A percentile compares a stretch with the other conserved stretches of the same genome.
phyloP scores from a whole-genome alignment of 176 grass and related monocot species.

The Stipa capillata region DNA sequence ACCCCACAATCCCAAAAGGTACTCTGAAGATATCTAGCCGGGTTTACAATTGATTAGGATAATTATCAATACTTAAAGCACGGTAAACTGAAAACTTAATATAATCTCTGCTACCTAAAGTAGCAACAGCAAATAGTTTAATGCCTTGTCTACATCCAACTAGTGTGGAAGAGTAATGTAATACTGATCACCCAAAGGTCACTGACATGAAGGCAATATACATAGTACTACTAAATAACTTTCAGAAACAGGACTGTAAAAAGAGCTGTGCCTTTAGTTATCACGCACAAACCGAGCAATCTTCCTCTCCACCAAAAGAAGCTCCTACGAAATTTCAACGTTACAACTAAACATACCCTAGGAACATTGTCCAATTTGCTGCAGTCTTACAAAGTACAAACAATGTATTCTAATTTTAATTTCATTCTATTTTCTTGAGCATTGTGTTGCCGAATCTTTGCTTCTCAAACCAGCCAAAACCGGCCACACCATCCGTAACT shows the following conservation, averaged over 20 bases:
- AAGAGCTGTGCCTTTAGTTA: not conserved
- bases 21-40: not conserved
- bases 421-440: too few species aligned
- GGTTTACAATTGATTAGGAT: not conserved
- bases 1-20: conserved; percentile 4
- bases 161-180: not conserved
- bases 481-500: too few species aligned
- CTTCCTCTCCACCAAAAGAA: not conserved
- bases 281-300: not conserved
- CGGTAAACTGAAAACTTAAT: not conserved
- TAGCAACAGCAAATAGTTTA: conserved; percentile 24
- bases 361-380: too few species aligned
- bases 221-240: not conserved
- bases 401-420: too few species aligned
- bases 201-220: not conserved
- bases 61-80: not conserved
- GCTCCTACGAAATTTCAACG: too few species aligned
- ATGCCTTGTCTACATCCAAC: conserved; percentile 4
- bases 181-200: not conserved
- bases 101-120: conserved; percentile 21
- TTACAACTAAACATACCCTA: too few species aligned
- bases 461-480: too few species aligned
- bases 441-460: too few species aligned
- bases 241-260: not conserved
- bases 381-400: too few species aligned